Conservation (phyloP, 148 eudicot genomes). For the Amaranthus hypochondriacus region DNA sequence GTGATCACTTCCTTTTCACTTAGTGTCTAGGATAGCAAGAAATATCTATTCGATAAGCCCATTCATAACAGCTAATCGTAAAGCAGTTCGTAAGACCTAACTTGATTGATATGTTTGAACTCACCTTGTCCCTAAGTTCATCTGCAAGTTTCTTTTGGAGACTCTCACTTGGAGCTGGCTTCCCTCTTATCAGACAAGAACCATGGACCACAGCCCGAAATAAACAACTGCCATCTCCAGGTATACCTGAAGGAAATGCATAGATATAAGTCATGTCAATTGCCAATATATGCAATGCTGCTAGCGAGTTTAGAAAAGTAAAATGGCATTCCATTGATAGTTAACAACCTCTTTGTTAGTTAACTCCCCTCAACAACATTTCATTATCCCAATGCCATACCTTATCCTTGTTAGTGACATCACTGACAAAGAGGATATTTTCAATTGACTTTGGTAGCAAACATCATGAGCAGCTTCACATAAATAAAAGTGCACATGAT, state of each 20-base stretch:
- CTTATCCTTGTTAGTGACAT: too few species aligned
- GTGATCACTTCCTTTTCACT: not conserved
- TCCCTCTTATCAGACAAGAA: constrained; percentile 60
- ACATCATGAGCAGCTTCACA: too few species aligned
- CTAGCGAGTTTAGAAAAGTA: not conserved
- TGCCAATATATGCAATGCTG: not conserved
- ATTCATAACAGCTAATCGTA: not conserved
- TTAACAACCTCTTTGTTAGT: not conserved
- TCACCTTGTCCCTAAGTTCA: constrained; percentile 68
- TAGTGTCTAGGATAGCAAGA: not conserved
- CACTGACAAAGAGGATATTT: too few species aligned
- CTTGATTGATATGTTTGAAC: not conserved
- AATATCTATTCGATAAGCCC: not conserved
- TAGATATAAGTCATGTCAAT: not conserved
- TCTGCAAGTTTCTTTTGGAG: constrained; percentile 67
- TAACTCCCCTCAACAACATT: not conserved
- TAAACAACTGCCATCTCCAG: constrained; percentile 86
- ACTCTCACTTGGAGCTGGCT: constrained; percentile 57
- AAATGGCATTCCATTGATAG: not conserved
- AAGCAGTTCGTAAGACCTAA: not conserved
- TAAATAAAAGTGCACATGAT: too few species aligned
- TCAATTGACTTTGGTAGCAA: too few species aligned
- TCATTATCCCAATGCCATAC: too few species aligned
- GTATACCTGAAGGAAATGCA: constrained; percentile 50
- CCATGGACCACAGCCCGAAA: constrained; percentile 82